phyloP scores from a whole-genome alignment of 352 stramenopile genomes.

The Globisporangium nagaii region DNA sequence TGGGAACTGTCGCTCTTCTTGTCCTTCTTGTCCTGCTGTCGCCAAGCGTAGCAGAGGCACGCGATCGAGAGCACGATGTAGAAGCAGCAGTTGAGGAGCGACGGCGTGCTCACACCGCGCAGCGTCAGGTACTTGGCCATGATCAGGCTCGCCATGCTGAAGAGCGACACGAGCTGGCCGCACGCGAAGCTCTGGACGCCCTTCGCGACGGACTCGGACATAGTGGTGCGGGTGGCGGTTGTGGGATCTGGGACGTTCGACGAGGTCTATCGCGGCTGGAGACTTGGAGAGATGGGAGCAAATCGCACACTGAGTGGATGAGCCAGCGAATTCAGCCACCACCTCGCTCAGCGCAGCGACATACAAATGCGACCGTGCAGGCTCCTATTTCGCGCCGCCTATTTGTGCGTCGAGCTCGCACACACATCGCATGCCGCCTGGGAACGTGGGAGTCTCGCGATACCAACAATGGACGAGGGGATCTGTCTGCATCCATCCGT shows the following conservation, averaged over 20 bases:
- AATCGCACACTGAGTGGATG: constrained; percentile 1
- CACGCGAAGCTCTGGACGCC: constrained; percentile 19
- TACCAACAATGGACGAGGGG: too few species aligned
- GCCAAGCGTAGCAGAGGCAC: constrained; percentile 6
- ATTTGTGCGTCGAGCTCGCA: too few species aligned
- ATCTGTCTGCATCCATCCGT: too few species aligned
- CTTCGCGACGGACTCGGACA: not conserved
- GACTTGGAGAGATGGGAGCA: not conserved
- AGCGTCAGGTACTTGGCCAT: constrained; percentile 31
- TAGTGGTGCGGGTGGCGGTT: not conserved
- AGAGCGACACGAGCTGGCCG: constrained; percentile 41
- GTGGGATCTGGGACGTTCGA: too few species aligned
- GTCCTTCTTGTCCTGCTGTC: constrained; percentile 1
- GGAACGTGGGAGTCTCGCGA: too few species aligned
- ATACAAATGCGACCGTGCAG: too few species aligned
- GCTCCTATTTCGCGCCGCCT: too few species aligned
- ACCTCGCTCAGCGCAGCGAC: too few species aligned
- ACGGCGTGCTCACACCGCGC: constrained; percentile 19
- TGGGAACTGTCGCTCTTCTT: not conserved
- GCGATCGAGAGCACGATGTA: constrained; percentile 25
- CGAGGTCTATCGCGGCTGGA: too few species aligned
- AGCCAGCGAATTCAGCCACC: too few species aligned
- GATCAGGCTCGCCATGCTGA: constrained; percentile 29
- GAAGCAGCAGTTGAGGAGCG: constrained; percentile 36
- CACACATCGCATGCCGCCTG: too few species aligned